These are phyloP conservation scores for Pseudogymnoascus sp. DNA, from an alignment of 2,329 filamentous ascomycete species.

Conservation along the genomic window DNA sequence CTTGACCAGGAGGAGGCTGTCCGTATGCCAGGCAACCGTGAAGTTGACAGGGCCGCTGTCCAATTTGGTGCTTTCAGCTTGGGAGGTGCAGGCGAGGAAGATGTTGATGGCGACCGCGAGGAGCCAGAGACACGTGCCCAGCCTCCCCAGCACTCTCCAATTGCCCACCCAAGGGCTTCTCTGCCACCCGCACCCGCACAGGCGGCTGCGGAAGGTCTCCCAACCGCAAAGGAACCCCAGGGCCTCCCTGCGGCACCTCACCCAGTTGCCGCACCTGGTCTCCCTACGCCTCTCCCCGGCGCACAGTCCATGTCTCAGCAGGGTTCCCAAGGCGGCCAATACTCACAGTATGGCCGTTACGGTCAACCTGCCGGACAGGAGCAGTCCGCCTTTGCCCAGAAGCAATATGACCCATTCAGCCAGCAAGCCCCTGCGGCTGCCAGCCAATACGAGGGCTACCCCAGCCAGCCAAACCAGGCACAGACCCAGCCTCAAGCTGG, in stretches of 20 bases:
- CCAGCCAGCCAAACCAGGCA: conserved; percentile 49
- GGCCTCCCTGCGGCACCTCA: conserved; percentile 42
- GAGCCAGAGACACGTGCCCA: conserved; percentile 91
- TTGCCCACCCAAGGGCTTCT: conserved; percentile 75
- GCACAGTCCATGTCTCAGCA: conserved; percentile 32
- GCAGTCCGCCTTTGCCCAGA: conserved; percentile 54
- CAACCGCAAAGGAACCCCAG: conserved; percentile 34
- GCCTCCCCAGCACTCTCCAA: conserved; percentile 85
- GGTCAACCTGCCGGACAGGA: conserved; percentile 54
- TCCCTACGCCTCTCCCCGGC: conserved; percentile 28
- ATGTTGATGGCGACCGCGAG: conserved; percentile 90
- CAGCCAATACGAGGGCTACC: conserved; percentile 54
- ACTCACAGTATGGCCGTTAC: conserved; percentile 63
- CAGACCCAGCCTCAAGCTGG: conserved; percentile 51
- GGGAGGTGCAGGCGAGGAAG: conserved; percentile 66
- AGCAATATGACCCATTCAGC: conserved; percentile 79
- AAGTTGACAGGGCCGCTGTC: conserved; percentile 84
- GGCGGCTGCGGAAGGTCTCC: conserved; percentile 44
- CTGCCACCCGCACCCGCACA: conserved; percentile 62
- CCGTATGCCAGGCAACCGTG: conserved; percentile 94
- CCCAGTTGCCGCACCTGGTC: conserved; percentile 30
- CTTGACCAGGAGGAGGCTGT: conserved; percentile 96
- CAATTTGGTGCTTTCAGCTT: conserved; percentile 95
- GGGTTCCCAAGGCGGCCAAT: conserved; percentile 28
- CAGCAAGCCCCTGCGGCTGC: conserved; percentile 57